Base-by-base conservation (phyloP, 805 yeast genomes). In the Kuraishia floccosa region DNA sequence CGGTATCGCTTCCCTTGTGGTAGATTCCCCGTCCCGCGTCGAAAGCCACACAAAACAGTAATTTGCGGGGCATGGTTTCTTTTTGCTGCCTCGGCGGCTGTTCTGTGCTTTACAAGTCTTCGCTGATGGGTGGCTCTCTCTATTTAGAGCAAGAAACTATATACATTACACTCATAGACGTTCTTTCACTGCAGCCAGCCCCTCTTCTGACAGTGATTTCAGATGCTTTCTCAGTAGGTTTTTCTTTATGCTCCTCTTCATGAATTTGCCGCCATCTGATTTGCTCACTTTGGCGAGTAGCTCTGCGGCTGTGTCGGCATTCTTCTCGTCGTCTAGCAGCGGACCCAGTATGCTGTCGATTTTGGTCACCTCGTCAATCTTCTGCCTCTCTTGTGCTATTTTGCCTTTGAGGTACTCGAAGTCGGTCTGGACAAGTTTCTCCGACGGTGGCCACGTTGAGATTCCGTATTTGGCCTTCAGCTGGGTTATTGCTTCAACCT, bases 221-320 rank as follows among this genome's bases (percentile, higher is more conserved):
- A 56, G 34, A 49, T 66, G 76, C 54, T 80, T 82, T 49, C 85
- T 68, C 42, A 82, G 52, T 28, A 83, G 54, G 52, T 86, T 86
- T 60, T 81, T 83, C 47, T 65, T 73, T 15, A 76, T 72, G 50
- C 65, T 64, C 31, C 58, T 59, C 47, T 70, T 67, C 39, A 58
- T 53, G n/a, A n/a, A n/a, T 6, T 69, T 66, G 20, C 62, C 53
- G 7, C 32, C 41, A 34, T 49, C 50, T 32, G 29, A 30, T 19
- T 50, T 30, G 22, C 49, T 47, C 4, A 50, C 39, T 12, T 37
- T 24, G 18, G 48, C 58, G 30, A 61, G 39, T 28, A 58, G 54
- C 15, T 40, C 34, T 44, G 45, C 54, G 36, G 35, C 42, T 42
- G 23, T 32, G 34, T 47, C 60, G 27, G 41, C 51, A 27, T 18